A percentile compares a stretch with the other conserved stretches of the same genome.
Evolutionary conservation across 2,329 filamentous ascomycete genomes (phyloP).

Genomic region (Raffaelea arxii): DNA sequence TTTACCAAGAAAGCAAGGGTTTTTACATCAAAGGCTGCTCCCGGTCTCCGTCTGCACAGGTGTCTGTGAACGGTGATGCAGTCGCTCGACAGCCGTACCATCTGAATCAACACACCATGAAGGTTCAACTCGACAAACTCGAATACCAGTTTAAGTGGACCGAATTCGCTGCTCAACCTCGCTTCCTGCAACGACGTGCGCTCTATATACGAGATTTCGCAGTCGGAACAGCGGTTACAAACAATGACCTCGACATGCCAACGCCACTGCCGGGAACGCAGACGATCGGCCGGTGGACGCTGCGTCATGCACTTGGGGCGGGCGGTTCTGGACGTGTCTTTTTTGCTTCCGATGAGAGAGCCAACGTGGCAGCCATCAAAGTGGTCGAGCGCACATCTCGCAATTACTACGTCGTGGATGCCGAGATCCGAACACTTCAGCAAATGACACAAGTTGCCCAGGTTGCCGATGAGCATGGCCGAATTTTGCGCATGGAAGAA

Average conservation of each 20-base stretch:
- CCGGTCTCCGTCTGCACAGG: neutral
- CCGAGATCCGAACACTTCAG: neutral
- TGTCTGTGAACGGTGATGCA: neutral
- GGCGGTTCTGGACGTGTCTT: neutral
- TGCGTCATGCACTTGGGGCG: neutral
- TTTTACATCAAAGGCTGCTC: neutral
- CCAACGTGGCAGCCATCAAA: neutral
- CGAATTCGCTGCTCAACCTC: neutral
- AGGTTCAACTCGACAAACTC: neutral
- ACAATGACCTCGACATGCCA: neutral
- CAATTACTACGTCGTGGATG: neutral
- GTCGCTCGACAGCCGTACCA: neutral
- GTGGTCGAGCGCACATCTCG: neutral
- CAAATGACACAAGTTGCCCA: neutral
- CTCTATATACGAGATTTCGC: too few species aligned
- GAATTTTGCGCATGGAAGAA: neutral
- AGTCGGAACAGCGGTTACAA: neutral
- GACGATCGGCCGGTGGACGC: neutral
- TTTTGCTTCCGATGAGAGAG: neutral
- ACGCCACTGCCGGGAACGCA: neutral
- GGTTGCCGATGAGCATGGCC: neutral
- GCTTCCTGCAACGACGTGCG: neutral
- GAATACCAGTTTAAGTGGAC: neutral
- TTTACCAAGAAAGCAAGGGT: neutral
- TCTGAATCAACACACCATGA: neutral